Conservation (phyloP, 805 yeast species). For the Candida odintsovae region DNA sequence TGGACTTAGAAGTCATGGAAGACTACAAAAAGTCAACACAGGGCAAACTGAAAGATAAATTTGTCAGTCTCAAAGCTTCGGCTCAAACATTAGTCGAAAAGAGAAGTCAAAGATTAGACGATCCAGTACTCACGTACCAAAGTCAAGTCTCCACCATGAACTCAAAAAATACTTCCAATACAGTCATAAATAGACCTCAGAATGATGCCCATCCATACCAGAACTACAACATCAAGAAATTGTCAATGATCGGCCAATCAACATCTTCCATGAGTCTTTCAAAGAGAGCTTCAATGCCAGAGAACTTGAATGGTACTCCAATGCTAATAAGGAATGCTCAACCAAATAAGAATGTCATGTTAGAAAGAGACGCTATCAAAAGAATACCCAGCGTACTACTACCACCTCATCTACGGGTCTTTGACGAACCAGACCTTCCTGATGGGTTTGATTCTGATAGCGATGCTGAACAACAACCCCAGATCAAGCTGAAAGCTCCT, state of each 20-base stretch:
- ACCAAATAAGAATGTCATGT: slow-evolving; percentile 8
- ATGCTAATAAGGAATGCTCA: slow-evolving; percentile 4
- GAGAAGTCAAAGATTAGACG: neutral
- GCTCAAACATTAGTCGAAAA: slow-evolving; percentile 24
- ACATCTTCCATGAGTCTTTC: slow-evolving; percentile 13
- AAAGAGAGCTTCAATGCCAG: slow-evolving; percentile 1
- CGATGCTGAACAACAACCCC: neutral
- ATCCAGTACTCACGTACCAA: neutral
- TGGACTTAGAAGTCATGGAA: neutral
- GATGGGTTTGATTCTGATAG: neutral
- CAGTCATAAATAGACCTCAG: neutral
- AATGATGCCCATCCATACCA: slow-evolving; percentile 7
- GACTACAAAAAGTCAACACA: neutral
- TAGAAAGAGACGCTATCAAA: slow-evolving; percentile 22
- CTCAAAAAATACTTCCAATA: neutral
- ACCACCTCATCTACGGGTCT: slow-evolving; percentile 23
- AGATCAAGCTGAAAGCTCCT: slow-evolving; percentile 3
- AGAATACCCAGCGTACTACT: slow-evolving; percentile 22
- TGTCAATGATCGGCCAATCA: slow-evolving; percentile 20
- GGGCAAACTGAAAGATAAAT: neutral
- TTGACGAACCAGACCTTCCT: neutral
- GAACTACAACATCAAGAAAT: slow-evolving; percentile 10
- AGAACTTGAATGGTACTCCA: slow-evolving; percentile 9
- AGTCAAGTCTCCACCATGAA: slow-evolving; percentile 1
- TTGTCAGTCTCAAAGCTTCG: slow-evolving; percentile 21